Evolutionary conservation across 2,329 filamentous ascomycete genomes (phyloP), one percentile per base, ranked within the genome.

Genomic region (Ceratocystiopsis minuta): DNA sequence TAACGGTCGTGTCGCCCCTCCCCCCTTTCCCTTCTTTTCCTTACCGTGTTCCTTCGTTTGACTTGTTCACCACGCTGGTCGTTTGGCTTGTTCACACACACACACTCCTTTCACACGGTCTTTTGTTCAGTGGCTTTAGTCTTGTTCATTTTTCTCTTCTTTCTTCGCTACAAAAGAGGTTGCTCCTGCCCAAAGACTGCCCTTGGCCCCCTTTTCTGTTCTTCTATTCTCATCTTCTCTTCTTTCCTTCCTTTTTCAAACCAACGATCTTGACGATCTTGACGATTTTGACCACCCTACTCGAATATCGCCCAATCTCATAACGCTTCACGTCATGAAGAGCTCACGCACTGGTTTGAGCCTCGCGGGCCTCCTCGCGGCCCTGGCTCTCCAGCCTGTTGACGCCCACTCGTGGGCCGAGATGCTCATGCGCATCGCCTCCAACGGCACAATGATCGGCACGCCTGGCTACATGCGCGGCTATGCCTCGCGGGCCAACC

Each of bases 391-490:
- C 6, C 48, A 52, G 39, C 49, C 53, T 6, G 57, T 53, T 32
- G 50, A 50, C 20, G 78, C 74, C 33, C 88, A 95, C 60, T 80
- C 76, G 16, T 95, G 87, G 87, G 70, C 88, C 38, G 86, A 95
- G 60, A 66, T 78, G 52, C 65, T 88, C 39, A 72, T 67, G 47
- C 73, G 75, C 44, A 76, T 95, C 55, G 72, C 75, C 41, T 57
- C 72, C 24, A 80, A 85, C 52, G 87, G 86, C 42, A 74, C 74
- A 32, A 84, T 86, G 55, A 63, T 77, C 16, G 80, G 80, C 24
- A 57, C 68, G 9, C 64, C 72, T 18, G 88, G 88, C 31, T 94
- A 78, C 55, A 64, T 80, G n/a, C 78, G 86, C 48, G 78, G 76
- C 38, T 84, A 76, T 53, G 58, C 75, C 15, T 58, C 68, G 31